phyloP scores from a whole-genome alignment of 108 stramenopile genomes.

The Mediolabrus comicus region DNA sequence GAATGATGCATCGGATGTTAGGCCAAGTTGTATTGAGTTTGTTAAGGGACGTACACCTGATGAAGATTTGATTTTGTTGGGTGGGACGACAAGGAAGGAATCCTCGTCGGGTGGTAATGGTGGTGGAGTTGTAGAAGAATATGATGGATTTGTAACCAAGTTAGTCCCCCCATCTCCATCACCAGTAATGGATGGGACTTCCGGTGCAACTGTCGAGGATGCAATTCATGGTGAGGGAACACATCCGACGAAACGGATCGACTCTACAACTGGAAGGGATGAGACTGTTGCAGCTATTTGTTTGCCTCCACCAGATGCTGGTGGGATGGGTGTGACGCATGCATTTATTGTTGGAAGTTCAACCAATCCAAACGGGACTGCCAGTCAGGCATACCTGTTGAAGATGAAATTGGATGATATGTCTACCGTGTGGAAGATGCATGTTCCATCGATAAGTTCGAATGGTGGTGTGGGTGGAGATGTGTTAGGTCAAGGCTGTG shows the following conservation, averaged over 20 bases:
- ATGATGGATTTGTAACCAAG: conserved; percentile 46
- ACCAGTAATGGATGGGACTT: conserved; percentile 21
- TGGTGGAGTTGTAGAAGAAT: conserved; percentile 14
- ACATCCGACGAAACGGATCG: conserved; percentile 42
- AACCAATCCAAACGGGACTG: conserved; percentile 16
- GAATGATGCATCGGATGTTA: conserved; percentile 40
- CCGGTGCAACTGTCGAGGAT: conserved; percentile 3
- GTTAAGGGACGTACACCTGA: conserved; percentile 39
- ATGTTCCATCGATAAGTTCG: conserved; percentile 30
- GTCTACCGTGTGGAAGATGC: conserved; percentile 41
- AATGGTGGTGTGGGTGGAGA: conserved; percentile 26
- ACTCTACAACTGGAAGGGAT: conserved; percentile 42
- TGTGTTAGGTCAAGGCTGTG: conserved; percentile 42
- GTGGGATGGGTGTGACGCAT: conserved; percentile 22
- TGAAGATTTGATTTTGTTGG: conserved; percentile 35
- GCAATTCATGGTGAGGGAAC: conserved; percentile 20
- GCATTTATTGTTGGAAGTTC: conserved; percentile 38
- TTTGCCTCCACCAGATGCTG: conserved; percentile 33
- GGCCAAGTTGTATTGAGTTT: conserved; percentile 36
- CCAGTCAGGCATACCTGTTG: conserved; percentile 37
- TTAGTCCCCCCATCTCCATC: conserved; percentile 38
- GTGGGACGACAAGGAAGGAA: conserved; percentile 35
- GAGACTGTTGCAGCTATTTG: conserved; percentile 39
- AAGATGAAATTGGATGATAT: conserved; percentile 39
- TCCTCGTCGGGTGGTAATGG: conserved; percentile 1